Evolutionary conservation across 2,329 filamentous ascomycete genomes (phyloP), one percentile per base, ranked within the genome.

Genomic region (Coniochaeta sp.): DNA sequence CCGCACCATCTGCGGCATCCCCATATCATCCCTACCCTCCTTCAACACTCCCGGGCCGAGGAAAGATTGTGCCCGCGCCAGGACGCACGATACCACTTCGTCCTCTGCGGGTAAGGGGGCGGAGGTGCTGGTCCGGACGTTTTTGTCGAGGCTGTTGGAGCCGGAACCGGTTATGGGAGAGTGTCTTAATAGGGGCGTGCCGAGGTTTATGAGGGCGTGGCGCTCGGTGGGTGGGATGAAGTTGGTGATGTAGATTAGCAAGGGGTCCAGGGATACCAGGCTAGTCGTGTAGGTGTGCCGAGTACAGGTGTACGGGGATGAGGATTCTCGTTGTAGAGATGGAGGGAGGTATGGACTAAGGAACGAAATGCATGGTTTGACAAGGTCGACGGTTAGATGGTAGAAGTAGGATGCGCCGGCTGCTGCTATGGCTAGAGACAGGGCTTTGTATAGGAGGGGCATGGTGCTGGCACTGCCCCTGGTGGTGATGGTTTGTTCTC

Each of bases 171-270:
- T 68, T 0, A 75, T 69, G 11, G 65, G 67, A 1, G 72, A 75
- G 1, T 72, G 72, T 16, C 67, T 62, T 59, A 77, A 74, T 34
- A 63, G 65, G 6, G 65, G 59, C 14, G 68, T 66, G 57, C 70
- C 70, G 12, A 69, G 65, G 54, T 62, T 60, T 19, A 76, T 69
- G 8, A 76, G 63, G 22, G 67, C 65, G 1, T 64, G 59, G 28
- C 70, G 68, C 61, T 77, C 74, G 24, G 60, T 26, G 0, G 68
- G 62, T 1, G 65, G 60, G 55, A 74, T 66, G 67, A 77, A 76
- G 62, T 69, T 63, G 60, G 69, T 67, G 66, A 77, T 73, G 64
- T 75, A 75, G 62, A 77, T 71, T 2, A 76, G 67, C 1, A 76
- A 66, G 8, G 74, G 75, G 61, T 72, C 69, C 33, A 74, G 67